Conservation (phyloP, 345 rosid genomes). For the Chamaenerion angustifolium region DNA sequence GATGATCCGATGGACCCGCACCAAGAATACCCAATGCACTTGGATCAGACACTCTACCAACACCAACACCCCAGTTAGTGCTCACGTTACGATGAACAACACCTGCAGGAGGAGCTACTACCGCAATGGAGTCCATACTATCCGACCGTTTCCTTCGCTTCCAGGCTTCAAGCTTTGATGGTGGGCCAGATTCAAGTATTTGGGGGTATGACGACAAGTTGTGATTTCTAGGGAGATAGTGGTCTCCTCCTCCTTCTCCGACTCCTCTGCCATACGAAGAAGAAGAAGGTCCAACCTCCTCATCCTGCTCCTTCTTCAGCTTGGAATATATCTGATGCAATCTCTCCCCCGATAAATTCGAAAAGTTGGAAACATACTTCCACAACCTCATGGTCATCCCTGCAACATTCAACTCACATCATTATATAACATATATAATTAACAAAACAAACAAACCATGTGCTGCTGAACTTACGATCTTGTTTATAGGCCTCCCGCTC, state of each 20-base stretch:
- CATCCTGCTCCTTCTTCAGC: conserved; percentile 66
- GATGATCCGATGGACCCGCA: conserved; percentile 60
- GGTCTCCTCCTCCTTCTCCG: too few species aligned
- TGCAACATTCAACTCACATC: conserved; percentile 11
- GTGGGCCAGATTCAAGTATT: conserved; percentile 23
- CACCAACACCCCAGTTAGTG: conserved; percentile 20
- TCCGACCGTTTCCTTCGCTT: conserved; percentile 72
- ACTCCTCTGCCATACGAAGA: too few species aligned
- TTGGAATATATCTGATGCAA: conserved; percentile 88
- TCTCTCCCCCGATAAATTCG: conserved; percentile 81
- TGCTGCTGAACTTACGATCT: conserved; percentile 49
- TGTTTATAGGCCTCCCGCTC: conserved; percentile 59
- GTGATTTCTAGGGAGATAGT: too few species aligned
- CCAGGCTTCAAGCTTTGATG: conserved; percentile 67
- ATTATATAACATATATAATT: background rate
- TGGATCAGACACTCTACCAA: conserved; percentile 37
- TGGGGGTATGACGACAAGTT: too few species aligned
- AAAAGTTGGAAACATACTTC: conserved; percentile 91
- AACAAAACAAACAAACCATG: background rate
- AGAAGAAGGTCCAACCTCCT: conserved; percentile 54
- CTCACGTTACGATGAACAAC: conserved; percentile 21
- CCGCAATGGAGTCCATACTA: conserved; percentile 19
- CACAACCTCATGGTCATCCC: conserved; percentile 82
- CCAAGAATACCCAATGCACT: conserved; percentile 89
- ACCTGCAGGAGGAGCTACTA: conserved; percentile 17